Base-by-base conservation (phyloP, 768 basidiomycete species). In the Termitomyces sp. region DNA sequence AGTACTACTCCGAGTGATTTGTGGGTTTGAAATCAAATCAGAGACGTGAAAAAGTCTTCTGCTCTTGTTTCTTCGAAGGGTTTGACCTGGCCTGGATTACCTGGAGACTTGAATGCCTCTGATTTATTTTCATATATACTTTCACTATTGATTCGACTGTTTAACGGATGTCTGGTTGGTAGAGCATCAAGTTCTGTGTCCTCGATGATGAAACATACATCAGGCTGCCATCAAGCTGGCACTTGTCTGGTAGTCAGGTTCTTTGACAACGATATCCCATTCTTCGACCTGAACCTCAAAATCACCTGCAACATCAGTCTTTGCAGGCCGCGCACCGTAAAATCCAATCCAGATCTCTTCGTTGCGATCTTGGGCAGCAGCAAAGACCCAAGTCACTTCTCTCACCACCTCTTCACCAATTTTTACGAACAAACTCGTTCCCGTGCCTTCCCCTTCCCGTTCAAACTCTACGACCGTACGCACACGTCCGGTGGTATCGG, bases 321-420 rank as follows among this genome's bases (percentile, higher is more conserved):
- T 53, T 17, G 12, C 52, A 45, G 44, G 52, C 12, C 46, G 28
- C 9, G 46, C 38, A 8, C n/a, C 38, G 9, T 0, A 40, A 40
- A 40, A 40, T 40, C n/a, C 28, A 19, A 62, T 46, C 59, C 52
- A 58, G 3, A 62, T 41, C 10, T 62, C 59, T 38, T 63, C 58
- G 22, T 58, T 28, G 26, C 45, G 41, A 44, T 58, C 40, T 28
- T 52, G 30, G 8, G 53, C 37, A 35, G 55, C 45, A 21, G 50
- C 37, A 43, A 63, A 63, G 9, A 60, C 62, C 62, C 62, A 63
- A 1, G 62, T 60, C 24, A 60, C 53, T 8, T 32, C 30, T 7
- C 28, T 28, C 7, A 28, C 28, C 28, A 28, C 28, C 4, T 9
- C 15, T 54, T 26, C 28, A 5, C 58, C 55, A 34, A 63, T 57